Evolutionary conservation across 208 protist species (phyloP).

Genomic region (Leishmania aethiopica): DNA sequence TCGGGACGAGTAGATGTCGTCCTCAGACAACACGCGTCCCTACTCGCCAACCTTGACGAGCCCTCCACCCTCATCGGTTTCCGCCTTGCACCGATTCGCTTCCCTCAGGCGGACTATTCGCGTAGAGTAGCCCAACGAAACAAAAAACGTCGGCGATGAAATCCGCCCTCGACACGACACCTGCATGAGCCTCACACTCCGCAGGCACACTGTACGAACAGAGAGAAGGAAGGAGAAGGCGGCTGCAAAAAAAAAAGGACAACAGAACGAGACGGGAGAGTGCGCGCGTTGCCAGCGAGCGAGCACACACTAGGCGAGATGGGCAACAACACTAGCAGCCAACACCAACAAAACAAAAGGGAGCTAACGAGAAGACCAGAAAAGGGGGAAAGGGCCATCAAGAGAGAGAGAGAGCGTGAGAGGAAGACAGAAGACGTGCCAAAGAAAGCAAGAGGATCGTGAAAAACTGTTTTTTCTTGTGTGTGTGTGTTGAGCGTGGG

Average conservation of each 20-base stretch:
- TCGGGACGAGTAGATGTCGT: not conserved
- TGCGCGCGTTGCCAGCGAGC: no score
- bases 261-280: no score
- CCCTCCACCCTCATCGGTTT: not conserved
- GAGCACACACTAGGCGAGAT: no score
- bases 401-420: conserved; percentile 2
- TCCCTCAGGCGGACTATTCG: not conserved
- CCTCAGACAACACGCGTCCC: not conserved
- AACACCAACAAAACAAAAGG: not conserved
- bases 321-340: no score
- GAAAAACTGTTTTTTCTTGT: not conserved
- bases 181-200: not conserved
- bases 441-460: not conserved
- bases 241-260: not conserved
- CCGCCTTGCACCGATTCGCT: not conserved
- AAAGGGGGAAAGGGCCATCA: not conserved
- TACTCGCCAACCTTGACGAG: no score
- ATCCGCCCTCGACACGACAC: not conserved
- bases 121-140: not conserved
- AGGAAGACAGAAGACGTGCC: no score
- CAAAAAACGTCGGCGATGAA: not conserved
- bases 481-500: no score
- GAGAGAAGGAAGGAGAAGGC: not conserved
- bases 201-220: no score
- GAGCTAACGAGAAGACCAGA: not conserved